These are phyloP conservation scores for Sclerotinia subarctica DNA, from an alignment of 2,329 filamentous ascomycete genomes.

Conservation along the genomic window DNA sequence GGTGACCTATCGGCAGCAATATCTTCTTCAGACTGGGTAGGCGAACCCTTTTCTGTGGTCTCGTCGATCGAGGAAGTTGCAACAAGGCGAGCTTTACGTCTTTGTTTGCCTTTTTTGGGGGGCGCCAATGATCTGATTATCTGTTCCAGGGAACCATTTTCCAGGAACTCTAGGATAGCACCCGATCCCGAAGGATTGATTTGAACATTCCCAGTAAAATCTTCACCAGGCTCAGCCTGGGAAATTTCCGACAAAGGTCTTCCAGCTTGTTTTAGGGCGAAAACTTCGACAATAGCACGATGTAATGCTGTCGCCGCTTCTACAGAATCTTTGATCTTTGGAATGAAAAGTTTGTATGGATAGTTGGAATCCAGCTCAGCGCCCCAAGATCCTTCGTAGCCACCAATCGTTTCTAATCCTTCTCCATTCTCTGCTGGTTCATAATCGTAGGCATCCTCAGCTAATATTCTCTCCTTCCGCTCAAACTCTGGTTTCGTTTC, in stretches of 20 bases:
- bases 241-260: conserved; percentile 34
- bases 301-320: conserved; percentile 47
- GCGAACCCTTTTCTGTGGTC: conserved; percentile 27
- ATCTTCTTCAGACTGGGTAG: conserved; percentile 35
- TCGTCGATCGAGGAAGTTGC: conserved; percentile 24
- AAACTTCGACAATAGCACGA: conserved; percentile 55
- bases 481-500: conserved; percentile 23
- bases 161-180: conserved; percentile 30
- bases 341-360: conserved; percentile 43
- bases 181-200: conserved; percentile 30
- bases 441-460: conserved; percentile 40
- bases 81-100: conserved; percentile 7
- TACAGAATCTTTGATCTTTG: conserved; percentile 39
- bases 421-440: conserved; percentile 49
- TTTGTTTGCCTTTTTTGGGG: conserved; percentile 16
- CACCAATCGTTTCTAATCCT: conserved; percentile 53
- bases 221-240: conserved; percentile 21
- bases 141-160: conserved; percentile 22
- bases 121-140: conserved; percentile 24
- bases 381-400: conserved; percentile 44
- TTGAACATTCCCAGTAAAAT: conserved; percentile 32
- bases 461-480: conserved; percentile 13
- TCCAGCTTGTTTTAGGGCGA: conserved; percentile 46
- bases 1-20: conserved; percentile 32
- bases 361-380: conserved; percentile 40